Base-by-base conservation (phyloP, 306 rosid species). In the Carpinus fangiana region DNA sequence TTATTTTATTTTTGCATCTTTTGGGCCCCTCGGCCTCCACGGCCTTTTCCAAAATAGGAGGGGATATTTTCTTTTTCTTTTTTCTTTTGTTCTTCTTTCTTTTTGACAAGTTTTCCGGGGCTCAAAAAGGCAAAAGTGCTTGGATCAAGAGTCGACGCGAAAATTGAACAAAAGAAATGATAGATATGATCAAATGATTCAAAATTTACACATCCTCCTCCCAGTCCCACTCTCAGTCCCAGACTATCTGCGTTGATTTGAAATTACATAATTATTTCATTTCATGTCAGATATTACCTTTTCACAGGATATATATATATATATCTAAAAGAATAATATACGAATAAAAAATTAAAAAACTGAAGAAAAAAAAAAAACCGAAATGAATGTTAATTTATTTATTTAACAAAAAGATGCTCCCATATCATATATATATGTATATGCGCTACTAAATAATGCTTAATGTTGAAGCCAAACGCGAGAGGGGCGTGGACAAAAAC, bases 21-120 rank as follows among this genome's bases (percentile, higher is more conserved):
- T n/a, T 8, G 28, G 61, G 23, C 57, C n/a, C 53, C 82, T 73
- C 73, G 61, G 43, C 56, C 50, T 52, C 1, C 8, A 57, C 16
- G 17, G 45, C 76, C 87, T 56, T 55, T 67, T 75, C 75, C 82
- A 36, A 46, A 62, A 53, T 46, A 50, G 21, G 76, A 64, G 73
- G 82, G 80, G 75, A 34, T 55, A 60, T 66, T 3, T 73, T 23
- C 13, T 61, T 70, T 46, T 1, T 50, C 10, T 16, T 5, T 75
- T 20, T 12, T 66, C 55, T 20, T 45, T 9, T 4, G 21, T 21
- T 53, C 61, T 7, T 56, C 7, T n/a, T 18, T 64, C 51, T 45
- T 20, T 57, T 77, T 47, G 26, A 41, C 17, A 50, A 55, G 18
- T 45, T 7, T 34, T 73, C 73, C 9, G n/a, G 16, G 61, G 69